A percentile compares a stretch with the other conserved stretches of the same genome.
Evolutionary conservation across 2,329 filamentous ascomycete species (phyloP).

Genomic region (Pseudogymnoascus sp.): DNA sequence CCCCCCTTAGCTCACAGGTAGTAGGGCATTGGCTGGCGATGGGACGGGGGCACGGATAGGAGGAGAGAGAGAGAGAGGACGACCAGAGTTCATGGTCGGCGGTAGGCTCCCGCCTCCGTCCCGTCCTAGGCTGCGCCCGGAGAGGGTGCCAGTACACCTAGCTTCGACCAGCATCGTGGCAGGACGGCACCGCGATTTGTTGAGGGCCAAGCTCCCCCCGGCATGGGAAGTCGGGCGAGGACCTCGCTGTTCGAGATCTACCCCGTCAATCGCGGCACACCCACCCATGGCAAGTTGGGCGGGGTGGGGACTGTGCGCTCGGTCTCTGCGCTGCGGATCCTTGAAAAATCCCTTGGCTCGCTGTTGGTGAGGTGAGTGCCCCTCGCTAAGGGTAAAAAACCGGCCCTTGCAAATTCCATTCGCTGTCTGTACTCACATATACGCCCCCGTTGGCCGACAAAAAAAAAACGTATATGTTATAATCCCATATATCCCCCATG

Average conservation of each 20-base stretch:
- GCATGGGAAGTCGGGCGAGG: background rate
- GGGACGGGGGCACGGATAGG: background rate
- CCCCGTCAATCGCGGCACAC: background rate
- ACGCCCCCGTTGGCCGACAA: background rate
- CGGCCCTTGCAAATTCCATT: background rate
- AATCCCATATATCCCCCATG: background rate
- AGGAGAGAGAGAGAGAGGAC: too few species aligned
- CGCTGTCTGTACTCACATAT: background rate
- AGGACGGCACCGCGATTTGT: background rate
- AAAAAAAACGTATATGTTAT: background rate
- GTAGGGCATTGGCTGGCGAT: background rate
- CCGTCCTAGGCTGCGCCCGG: background rate
- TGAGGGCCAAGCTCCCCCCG: background rate
- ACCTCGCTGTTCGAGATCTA: background rate
- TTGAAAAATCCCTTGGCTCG: background rate
- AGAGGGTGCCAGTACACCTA: background rate
- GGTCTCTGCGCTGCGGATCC: background rate
- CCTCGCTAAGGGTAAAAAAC: background rate
- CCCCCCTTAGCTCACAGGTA: background rate
- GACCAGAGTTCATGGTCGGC: background rate
- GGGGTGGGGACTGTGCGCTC: background rate
- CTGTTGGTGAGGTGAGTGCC: background rate
- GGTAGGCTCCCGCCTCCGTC: background rate
- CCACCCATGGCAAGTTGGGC: background rate
- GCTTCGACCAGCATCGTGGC: background rate